These are phyloP conservation scores for Amphirosellinia nigrospora DNA, from an alignment of 495 filamentous ascomycete genomes.

Conservation along the genomic window DNA sequence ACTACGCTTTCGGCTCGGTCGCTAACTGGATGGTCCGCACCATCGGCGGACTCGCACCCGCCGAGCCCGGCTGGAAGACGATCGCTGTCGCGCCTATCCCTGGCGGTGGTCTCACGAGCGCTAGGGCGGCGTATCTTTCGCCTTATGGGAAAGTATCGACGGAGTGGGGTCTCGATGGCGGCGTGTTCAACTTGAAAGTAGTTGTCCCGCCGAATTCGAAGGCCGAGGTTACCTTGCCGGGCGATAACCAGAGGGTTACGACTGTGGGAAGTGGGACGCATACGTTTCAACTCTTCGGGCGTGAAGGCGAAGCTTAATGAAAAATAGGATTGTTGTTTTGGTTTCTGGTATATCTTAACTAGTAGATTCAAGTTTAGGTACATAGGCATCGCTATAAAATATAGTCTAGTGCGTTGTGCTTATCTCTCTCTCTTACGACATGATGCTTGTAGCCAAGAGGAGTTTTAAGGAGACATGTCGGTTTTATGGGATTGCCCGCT, in stretches of 20 bases:
- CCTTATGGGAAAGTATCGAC: slow-evolving; percentile 35
- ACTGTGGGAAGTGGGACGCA: slow-evolving; percentile 22
- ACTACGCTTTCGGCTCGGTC: slow-evolving; percentile 43
- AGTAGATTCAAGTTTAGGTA: background rate
- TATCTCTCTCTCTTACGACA: background rate
- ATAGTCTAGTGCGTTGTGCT: background rate
- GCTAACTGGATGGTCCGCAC: slow-evolving; percentile 43
- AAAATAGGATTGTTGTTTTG: background rate
- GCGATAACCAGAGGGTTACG: slow-evolving; percentile 5
- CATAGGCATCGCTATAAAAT: background rate
- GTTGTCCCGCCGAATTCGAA: slow-evolving; percentile 39
- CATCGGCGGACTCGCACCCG: slow-evolving; percentile 41
- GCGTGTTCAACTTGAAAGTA: slow-evolving; percentile 34
- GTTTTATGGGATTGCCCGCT: too few relatives aligned
- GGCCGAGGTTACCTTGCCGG: slow-evolving; percentile 33
- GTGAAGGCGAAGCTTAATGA: background rate
- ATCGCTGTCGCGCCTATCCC: slow-evolving; percentile 37
- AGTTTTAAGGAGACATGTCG: too few relatives aligned
- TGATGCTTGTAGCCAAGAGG: too few relatives aligned
- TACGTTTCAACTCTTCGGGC: slow-evolving; percentile 6
- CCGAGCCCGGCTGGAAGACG: slow-evolving; percentile 45
- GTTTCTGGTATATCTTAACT: background rate
- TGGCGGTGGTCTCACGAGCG: slow-evolving; percentile 38
- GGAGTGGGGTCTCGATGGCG: slow-evolving; percentile 34
- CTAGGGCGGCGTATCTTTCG: slow-evolving; percentile 39